A percentile compares a stretch with the other conserved stretches of the same genome.
Conservation (phyloP, 2,329 filamentous ascomycete species). For the Penicillium sumatraense region DNA sequence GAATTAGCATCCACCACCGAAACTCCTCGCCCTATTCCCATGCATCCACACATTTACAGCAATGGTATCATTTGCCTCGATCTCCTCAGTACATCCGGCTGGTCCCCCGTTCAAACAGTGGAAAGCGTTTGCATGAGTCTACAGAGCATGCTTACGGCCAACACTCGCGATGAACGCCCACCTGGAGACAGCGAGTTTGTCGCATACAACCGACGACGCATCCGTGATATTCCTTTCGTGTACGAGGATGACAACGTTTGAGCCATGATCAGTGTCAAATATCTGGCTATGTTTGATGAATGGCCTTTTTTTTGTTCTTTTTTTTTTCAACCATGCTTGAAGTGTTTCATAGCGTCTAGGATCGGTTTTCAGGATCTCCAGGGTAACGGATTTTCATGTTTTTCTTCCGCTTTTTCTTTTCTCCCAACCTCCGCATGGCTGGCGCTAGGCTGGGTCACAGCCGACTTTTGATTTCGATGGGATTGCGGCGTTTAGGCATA, state of each 20-base stretch:
- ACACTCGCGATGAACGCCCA: constrained; percentile 87
- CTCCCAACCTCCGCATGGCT: too few relatives aligned
- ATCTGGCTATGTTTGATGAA: too few relatives aligned
- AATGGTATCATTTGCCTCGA: constrained; percentile 99
- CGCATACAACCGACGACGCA: constrained; percentile 74
- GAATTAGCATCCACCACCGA: constrained; percentile 52
- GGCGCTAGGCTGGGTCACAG: too few relatives aligned
- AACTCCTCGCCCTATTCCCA: constrained; percentile 70
- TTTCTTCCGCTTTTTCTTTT: too few relatives aligned
- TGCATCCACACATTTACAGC: constrained; percentile 97
- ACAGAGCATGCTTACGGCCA: constrained; percentile 97
- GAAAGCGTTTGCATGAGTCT: constrained; percentile 97
- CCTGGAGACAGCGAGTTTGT: constrained; percentile 92
- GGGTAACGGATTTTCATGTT: too few relatives aligned
- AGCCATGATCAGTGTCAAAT: too few relatives aligned
- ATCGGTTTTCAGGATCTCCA: too few relatives aligned
- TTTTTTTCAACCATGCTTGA: constrained; percentile 3
- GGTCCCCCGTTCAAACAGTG: constrained; percentile 96
- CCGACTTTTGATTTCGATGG: too few relatives aligned
- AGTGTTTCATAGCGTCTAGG: too few relatives aligned
- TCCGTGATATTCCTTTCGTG: constrained; percentile 87
- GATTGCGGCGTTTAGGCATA: constrained; percentile 9
- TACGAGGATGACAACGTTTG: constrained; percentile 88
- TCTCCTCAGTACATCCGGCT: constrained; percentile 82
- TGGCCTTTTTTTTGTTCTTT: neutral